Base-by-base conservation (phyloP, 1,139 yeast species). In the Debaryomyces fabryi region DNA sequence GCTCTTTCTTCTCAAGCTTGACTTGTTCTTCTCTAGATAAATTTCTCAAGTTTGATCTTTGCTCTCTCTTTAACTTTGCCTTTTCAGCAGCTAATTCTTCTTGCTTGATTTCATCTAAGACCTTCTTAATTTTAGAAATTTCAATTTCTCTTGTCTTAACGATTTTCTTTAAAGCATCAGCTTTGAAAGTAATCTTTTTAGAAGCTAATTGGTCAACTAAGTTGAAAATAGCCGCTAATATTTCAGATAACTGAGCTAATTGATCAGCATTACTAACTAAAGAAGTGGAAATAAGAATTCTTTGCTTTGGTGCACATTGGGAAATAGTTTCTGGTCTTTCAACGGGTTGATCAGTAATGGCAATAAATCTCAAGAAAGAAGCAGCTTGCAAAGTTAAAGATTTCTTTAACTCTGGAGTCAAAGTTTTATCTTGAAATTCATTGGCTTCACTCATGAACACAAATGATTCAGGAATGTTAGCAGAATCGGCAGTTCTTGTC, bases 381-480 rank as follows among this genome's bases (percentile, higher is more conserved):
- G 82, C 81, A 49, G 86, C 71, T 49, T 76, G 74, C 53, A 88
- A 65, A 29, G 81, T 73, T 49, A 78, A 79, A 34, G 75, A 67
- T 39, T 83, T 69, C 49, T 76, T 80, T 50, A 82, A 76, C 51
- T 76, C 76, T 7, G 60, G 60, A 44, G 82, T 76, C 55, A 79
- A 76, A 50, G 87, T 70, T 55, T 81, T 74, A 6, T 85, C 90
- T 58, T 86, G 90, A 68, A 89, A 76, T 65, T 92, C 98, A 52
- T 83, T 79, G 49, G 83, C 83, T 74, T 93, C 99, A 59, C 89
- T 78, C 99, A 93, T 92, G 71, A 83, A 89, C 20, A 91, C 96
- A 64, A 80, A 87, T 49, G 87, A 82, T 47, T 71, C 62, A 42
- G 97, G 97, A 59, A 92, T 74, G 58, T 79, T 77, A 27, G 79